phyloP scores from a whole-genome alignment of 768 basidiomycete genomes.

The Serendipita sp. region DNA sequence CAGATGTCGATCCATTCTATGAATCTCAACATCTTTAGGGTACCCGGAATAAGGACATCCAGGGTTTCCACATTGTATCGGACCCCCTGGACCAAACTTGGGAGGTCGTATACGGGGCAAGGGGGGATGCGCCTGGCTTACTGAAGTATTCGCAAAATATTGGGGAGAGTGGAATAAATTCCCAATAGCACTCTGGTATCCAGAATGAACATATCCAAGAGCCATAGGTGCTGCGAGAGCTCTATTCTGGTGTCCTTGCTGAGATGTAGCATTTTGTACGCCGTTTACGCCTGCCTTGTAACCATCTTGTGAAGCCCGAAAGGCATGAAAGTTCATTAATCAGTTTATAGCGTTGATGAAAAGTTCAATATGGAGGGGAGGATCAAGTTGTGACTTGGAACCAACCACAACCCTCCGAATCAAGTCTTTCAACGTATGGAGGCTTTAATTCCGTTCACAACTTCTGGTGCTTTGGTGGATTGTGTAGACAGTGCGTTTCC shows the following conservation, averaged over 20 bases:
- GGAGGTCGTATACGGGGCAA: not conserved
- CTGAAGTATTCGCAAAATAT: not conserved
- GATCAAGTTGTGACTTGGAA: not conserved
- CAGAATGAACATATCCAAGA: not conserved
- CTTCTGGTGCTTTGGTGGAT: constrained; percentile 95
- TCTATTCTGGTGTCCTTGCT: too few species aligned
- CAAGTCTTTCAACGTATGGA: constrained; percentile 43
- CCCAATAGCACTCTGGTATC: not conserved
- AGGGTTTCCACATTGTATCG: not conserved
- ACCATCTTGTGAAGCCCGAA: too few species aligned
- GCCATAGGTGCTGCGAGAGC: not conserved
- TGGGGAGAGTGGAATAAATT: not conserved
- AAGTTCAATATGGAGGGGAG: not conserved
- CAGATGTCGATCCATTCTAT: constrained; percentile 84
- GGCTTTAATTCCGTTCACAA: constrained; percentile 95
- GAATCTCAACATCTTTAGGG: constrained; percentile 51
- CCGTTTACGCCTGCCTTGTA: too few species aligned
- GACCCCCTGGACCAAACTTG: not conserved
- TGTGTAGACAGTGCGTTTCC: constrained; percentile 96
- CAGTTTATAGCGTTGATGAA: too few species aligned
- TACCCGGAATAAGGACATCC: constrained; percentile 59
- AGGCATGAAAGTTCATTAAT: too few species aligned
- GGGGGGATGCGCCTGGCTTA: not conserved
- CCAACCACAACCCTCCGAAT: not conserved
- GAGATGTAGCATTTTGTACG: too few species aligned